These are phyloP conservation scores for Isatis lusitanica DNA, from an alignment of 441 rosid genomes.

Conservation along the genomic window DNA sequence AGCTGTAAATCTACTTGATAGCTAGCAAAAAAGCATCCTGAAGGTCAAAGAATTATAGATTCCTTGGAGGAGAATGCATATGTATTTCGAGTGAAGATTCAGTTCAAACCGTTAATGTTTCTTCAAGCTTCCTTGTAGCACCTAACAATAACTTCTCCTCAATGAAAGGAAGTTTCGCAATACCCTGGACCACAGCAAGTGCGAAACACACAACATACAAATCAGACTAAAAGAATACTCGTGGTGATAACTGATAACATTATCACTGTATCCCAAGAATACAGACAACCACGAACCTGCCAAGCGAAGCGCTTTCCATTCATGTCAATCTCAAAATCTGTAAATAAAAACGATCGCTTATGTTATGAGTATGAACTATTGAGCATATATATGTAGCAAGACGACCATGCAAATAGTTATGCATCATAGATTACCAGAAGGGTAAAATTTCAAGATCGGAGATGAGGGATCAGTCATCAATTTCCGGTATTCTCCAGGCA, in stretches of 20 bases:
- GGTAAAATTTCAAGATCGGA: conserved; percentile 72
- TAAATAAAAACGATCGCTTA: conserved; percentile 23
- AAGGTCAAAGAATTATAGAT: background rate
- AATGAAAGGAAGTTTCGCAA: conserved; percentile 93
- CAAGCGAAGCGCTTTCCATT: conserved; percentile 95
- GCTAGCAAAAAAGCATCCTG: background rate
- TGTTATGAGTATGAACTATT: conserved; percentile 15
- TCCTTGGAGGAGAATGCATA: conserved; percentile 4
- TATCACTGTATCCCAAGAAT: conserved; percentile 12
- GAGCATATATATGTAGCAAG: conserved; percentile 13
- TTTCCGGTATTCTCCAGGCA: conserved; percentile 75
- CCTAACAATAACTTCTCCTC: conserved; percentile 74
- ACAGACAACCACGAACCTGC: conserved; percentile 62
- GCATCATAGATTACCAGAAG: conserved; percentile 57
- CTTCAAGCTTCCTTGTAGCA: conserved; percentile 86
- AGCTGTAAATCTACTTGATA: conserved; percentile 10
- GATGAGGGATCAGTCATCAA: conserved; percentile 88
- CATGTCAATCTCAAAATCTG: conserved; percentile 98
- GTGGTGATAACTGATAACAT: conserved; percentile 13
- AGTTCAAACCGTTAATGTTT: conserved; percentile 67
- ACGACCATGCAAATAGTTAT: conserved; percentile 9
- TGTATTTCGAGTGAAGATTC: conserved; percentile 22
- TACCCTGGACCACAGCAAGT: conserved; percentile 60
- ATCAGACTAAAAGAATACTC: conserved; percentile 15
- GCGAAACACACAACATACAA: conserved; percentile 16